phyloP scores from a whole-genome alignment of 345 rosid genomes.

The Isatis tinctoria region DNA sequence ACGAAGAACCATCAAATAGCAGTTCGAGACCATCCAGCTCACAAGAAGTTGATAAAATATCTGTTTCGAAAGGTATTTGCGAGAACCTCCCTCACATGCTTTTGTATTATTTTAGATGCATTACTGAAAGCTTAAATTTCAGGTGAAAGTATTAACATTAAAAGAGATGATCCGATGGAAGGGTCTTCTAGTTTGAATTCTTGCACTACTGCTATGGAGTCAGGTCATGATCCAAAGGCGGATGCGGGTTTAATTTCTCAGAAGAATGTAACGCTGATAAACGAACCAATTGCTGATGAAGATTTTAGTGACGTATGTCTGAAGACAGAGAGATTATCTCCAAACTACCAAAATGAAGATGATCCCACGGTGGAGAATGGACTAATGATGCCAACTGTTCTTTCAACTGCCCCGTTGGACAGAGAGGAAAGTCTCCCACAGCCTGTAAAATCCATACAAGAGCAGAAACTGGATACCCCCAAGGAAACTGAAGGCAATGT shows the following conservation, averaged over 20 bases:
- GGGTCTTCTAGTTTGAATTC: background rate
- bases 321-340: conserved; percentile 15
- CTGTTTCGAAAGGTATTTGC: background rate
- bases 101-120: background rate
- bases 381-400: background rate
- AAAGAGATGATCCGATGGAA: conserved; percentile 1
- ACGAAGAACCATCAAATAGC: conserved; percentile 1
- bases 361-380: conserved; percentile 12
- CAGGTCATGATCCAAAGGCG: background rate
- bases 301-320: background rate
- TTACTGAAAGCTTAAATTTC: conserved; percentile 10
- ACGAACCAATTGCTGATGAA: background rate
- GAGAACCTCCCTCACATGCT: background rate
- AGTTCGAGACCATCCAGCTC: background rate
- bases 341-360: conserved; percentile 3
- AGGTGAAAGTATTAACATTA: conserved; percentile 1
- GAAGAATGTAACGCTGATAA: background rate
- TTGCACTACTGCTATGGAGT: background rate
- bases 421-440: background rate
- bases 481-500: background rate
- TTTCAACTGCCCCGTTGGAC: background rate
- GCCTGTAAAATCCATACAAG: background rate
- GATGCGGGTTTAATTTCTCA: background rate
- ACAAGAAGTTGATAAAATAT: background rate
- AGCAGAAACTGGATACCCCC: conserved; percentile 9